A percentile compares a stretch with the other conserved stretches of the same genome.
Conservation (phyloP, 768 basidiomycete genomes). For the Rhodosporidiobolus sp. region DNA sequence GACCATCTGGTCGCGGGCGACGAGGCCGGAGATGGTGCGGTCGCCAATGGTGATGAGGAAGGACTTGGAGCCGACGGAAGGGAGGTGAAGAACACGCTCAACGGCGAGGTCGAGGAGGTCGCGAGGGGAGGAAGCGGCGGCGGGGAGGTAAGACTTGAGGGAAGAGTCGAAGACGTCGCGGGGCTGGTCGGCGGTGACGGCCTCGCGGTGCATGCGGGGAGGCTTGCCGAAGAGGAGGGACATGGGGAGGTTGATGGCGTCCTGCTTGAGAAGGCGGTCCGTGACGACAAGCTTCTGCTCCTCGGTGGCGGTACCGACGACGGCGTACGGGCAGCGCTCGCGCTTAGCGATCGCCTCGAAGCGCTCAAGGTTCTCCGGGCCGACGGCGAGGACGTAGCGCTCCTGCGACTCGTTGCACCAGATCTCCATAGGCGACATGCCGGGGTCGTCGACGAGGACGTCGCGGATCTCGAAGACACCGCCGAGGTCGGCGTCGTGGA, state of each 20-base stretch:
- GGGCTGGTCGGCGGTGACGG: slow-evolving; percentile 55
- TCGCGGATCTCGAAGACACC: slow-evolving; percentile 91
- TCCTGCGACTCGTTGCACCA: slow-evolving; percentile 99
- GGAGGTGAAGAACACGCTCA: slow-evolving; percentile 79
- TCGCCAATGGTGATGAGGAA: slow-evolving; percentile 99
- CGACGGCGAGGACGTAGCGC: slow-evolving; percentile 89
- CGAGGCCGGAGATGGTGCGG: slow-evolving; percentile 86
- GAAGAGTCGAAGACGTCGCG: slow-evolving; percentile 66
- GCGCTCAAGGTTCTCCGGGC: slow-evolving; percentile 57
- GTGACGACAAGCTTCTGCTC: slow-evolving; percentile 83
- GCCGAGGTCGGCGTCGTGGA: slow-evolving; percentile 90
- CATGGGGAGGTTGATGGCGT: slow-evolving; percentile 88
- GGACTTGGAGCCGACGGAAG: slow-evolving; percentile 89
- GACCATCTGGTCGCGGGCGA: slow-evolving; percentile 96
- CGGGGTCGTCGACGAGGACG: slow-evolving; percentile 81
- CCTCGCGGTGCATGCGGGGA: slow-evolving; percentile 79
- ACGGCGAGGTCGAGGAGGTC: slow-evolving; percentile 58
- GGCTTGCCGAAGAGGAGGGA: slow-evolving; percentile 93
- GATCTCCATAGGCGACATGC: slow-evolving; percentile 99
- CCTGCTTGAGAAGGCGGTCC: slow-evolving; percentile 71
- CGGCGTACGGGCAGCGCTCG: slow-evolving; percentile 87
- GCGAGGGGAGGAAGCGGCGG: slow-evolving; percentile 50
- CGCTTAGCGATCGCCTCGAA: slow-evolving; percentile 78
- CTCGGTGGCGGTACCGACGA: slow-evolving; percentile 81
- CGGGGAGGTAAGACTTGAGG: slow-evolving; percentile 61